These are phyloP conservation scores for Solidago caesia DNA, from an alignment of 129 eudicot species.

Conservation along the genomic window DNA sequence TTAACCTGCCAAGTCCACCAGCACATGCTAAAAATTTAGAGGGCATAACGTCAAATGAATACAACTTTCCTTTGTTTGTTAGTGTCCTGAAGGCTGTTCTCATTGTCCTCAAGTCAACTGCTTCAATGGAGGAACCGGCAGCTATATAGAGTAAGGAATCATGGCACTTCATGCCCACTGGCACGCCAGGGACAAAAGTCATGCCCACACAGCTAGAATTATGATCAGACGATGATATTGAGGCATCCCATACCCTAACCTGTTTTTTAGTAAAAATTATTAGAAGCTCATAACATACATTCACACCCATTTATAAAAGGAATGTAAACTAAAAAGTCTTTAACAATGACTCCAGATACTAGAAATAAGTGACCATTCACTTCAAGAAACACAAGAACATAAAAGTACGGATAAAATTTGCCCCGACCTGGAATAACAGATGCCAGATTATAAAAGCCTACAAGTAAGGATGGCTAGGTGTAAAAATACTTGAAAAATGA, in stretches of 20 bases:
- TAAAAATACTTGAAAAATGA: background rate
- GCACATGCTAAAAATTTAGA: constrained; percentile 72
- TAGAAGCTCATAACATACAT: constrained; percentile 5
- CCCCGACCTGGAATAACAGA: background rate
- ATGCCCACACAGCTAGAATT: constrained; percentile 80
- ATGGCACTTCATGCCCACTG: constrained; percentile 70
- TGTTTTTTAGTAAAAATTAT: constrained; percentile 23
- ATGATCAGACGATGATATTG: constrained; percentile 55
- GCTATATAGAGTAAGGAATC: constrained; percentile 74
- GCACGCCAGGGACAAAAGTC: constrained; percentile 55
- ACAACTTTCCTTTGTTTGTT: constrained; percentile 34
- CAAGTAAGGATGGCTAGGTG: too few relatives aligned
- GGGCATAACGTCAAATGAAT: constrained; percentile 61
- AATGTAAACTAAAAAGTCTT: background rate
- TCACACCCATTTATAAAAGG: background rate
- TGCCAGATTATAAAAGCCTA: background rate
- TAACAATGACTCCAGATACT: background rate
- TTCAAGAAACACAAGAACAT: background rate
- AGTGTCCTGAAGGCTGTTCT: constrained; percentile 43
- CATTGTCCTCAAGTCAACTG: constrained; percentile 87
- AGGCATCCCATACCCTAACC: constrained; percentile 88
- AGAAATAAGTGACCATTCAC: background rate
- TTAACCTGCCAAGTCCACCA: constrained; percentile 66
- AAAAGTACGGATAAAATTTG: background rate
- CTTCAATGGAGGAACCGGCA: constrained; percentile 61